Evolutionary conservation across 805 yeast genomes (phyloP), one percentile per base, ranked within the genome.

Genomic region (Cyberlindnera petersonii): DNA sequence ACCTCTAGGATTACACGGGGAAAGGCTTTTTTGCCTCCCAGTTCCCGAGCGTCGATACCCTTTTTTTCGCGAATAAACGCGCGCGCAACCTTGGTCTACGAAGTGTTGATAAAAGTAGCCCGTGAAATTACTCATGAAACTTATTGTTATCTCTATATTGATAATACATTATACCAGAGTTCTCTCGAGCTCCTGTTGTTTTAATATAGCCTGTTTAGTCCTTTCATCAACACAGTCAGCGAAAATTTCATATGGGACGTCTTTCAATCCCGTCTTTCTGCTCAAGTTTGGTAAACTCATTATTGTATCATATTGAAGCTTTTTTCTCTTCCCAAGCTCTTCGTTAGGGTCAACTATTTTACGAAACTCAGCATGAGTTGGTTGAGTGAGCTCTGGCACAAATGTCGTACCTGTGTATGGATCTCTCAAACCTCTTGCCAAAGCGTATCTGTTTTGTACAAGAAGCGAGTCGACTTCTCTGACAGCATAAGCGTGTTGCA

Each of bases 331-430:
- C 2, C 44, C 44, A 21, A 6, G 23, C 20, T 61, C 55, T 7
- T 55, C 58, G 2, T 61, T 39, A 34, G 61, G 66, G 21, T 39
- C 46, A 7, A 63, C 31, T 22, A 39, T 33, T 21, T 40, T 54
- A 33, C 39, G 53, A 39, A 35, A 48, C 48, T 32, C 48, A 24
- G 43, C 61, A 49, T 31, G 54, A 53, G 6, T 66, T 2, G 98
- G 86, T 63, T 93, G 98, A 7, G 95, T 82, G 5, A 69, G 65
- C 16, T 53, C 57, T 4, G 98, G 96, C 24, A 76, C 77, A 58
- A 87, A 86, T 26, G 72, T 68, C 23, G 83, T 69, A n/a, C 94
- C 94, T 0, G 96, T 84, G 59, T 88, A 91, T 2, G 83, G 75
- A 57, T 91, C 98, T 55, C 79, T 78, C 16, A 75, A 58, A 1